Evolutionary conservation across 179 eudicot genomes (phyloP).

Genomic region (Patellifolia procumbens): DNA sequence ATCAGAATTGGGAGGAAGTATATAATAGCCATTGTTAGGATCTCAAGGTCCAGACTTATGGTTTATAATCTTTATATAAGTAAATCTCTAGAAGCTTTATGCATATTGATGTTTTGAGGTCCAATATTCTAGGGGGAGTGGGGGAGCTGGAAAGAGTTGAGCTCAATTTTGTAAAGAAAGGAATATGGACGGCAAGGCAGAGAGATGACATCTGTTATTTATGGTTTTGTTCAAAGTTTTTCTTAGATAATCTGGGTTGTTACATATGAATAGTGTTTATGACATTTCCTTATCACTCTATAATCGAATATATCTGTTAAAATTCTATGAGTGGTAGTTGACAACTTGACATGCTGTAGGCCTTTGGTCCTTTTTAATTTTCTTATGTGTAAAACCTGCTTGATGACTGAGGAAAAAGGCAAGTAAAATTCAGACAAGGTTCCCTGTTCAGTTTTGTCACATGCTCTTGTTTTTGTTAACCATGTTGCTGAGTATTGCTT

Average conservation of each 20-base stretch:
- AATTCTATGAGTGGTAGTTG: background rate
- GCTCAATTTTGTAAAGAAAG: background rate
- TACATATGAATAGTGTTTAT: background rate
- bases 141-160: background rate
- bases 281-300: background rate
- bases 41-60: background rate
- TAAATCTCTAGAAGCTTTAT: background rate
- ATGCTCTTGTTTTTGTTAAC: background rate
- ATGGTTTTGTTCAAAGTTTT: background rate
- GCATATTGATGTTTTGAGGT: background rate
- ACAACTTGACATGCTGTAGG: background rate
- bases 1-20: background rate
- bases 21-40: background rate
- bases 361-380: background rate
- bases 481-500: constrained; percentile 12
- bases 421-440: background rate
- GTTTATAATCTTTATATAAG: background rate
- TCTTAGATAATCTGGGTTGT: background rate
- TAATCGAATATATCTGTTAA: background rate
- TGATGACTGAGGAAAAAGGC: background rate
- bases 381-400: background rate
- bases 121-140: constrained; percentile 1
- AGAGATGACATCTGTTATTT: background rate
- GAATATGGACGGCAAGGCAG: background rate
- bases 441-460: background rate